Percentiles rank a stretch among this genome's conserved stretches.
Conservation (phyloP, 257 asterid genomes). For the Capsicum baccatum region DNA sequence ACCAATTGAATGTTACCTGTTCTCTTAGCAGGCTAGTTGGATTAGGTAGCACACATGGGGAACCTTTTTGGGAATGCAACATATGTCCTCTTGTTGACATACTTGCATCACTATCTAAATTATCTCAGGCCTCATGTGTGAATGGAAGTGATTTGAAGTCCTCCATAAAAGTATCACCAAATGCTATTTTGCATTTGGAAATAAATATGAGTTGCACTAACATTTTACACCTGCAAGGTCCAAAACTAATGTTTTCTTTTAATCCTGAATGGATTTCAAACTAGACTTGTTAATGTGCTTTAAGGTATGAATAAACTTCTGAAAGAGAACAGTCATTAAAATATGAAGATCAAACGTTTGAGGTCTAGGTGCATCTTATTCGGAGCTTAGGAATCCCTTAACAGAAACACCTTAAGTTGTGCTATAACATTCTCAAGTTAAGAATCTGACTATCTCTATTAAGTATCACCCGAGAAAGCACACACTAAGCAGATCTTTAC, state of each 20-base stretch:
- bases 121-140: background rate
- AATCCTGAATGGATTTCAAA: background rate
- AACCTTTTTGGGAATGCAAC: background rate
- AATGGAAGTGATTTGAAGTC: background rate
- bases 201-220: background rate
- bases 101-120: conserved; percentile 5
- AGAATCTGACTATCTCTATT: no score
- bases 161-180: background rate
- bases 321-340: background rate
- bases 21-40: conserved; percentile 15
- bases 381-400: background rate
- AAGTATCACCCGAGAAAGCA: no score
- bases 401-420: background rate
- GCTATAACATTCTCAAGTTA: background rate
- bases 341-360: background rate
- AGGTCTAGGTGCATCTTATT: conserved; percentile 15
- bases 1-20: background rate
- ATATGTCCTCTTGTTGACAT: conserved; percentile 4
- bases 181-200: background rate
- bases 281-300: background rate
- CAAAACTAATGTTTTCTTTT: background rate
- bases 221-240: background rate
- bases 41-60: background rate
- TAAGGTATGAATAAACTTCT: background rate
- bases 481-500: no score